Conservation (phyloP, 2,329 filamentous ascomycete genomes). For the Fusarium palustre region DNA sequence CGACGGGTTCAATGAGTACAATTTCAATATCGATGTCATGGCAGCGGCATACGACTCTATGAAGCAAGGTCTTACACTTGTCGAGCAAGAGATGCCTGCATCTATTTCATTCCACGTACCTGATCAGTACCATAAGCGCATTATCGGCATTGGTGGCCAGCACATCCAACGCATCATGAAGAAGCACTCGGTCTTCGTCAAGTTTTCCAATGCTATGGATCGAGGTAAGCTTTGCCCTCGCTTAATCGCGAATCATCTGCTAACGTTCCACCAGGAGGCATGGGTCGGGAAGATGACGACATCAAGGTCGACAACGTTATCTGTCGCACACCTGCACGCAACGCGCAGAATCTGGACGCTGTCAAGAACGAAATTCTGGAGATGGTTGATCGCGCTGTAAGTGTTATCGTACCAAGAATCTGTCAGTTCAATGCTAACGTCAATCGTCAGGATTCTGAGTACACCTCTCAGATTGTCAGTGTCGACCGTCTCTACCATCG, state of each 20-base stretch:
- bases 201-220: conserved; percentile 99
- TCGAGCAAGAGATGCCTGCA: conserved; percentile 99
- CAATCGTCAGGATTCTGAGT: conserved; percentile 83
- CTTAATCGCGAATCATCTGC: conserved; percentile 17
- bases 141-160: conserved; percentile 97
- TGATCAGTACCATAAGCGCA: conserved; percentile 99
- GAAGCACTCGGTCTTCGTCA: conserved; percentile 99
- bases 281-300: conserved; percentile 96
- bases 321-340: conserved; percentile 95
- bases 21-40: conserved; percentile 99
- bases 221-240: conserved; percentile 66
- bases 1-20: conserved; percentile 99
- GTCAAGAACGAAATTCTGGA: conserved; percentile 99
- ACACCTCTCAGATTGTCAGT: conserved; percentile 91
- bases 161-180: conserved; percentile 99
- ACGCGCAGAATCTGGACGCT: conserved; percentile 94
- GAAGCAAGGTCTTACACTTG: conserved; percentile 89
- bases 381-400: conserved; percentile 94
- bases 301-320: conserved; percentile 99
- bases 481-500: conserved; percentile 96
- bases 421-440: conserved; percentile 8
- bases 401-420: conserved; percentile 47
- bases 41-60: conserved; percentile 92
- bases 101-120: conserved; percentile 99
- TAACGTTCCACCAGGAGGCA: conserved; percentile 60